Evolutionary conservation across 257 asterid genomes (phyloP), one percentile per base, ranked within the genome.

Genomic region (Lavandula angustifolia): DNA sequence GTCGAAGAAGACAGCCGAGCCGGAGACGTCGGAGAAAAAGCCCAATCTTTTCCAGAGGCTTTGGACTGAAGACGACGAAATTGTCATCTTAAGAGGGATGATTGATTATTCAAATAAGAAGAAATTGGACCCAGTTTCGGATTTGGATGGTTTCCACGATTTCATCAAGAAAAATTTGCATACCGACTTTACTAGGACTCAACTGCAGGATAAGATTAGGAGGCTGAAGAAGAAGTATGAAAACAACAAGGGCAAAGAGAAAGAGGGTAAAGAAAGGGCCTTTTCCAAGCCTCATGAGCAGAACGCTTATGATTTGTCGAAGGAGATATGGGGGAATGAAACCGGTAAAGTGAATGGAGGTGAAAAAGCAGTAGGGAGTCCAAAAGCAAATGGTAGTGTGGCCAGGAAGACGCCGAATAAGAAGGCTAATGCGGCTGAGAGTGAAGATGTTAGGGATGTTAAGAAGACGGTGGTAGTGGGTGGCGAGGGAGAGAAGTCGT

Each of bases 51-150:
- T 89, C 33, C 91, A 78, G 76, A 81, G 94, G 64, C 47, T 89
- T 13, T 86, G 83, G 83, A 84, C 81, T 29, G 87, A 87, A 41
- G 89, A 80, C 0, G 96, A 89, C 12, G 96, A 86, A 55, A 79
- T 86, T 17, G 89, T 10, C 2, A 64, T 84, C 11, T 53, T 86
- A 1, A 42, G 80, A 54, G 95, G 95, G 3, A 73, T 89, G 76
- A 50, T 71, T 13, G 91, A 86, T 11, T 84, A 78, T 12, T 7
- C 49, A 6, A 13, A 56, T 3, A 66, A 73, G 68, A 81, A 76
- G 42, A 80, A 73, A 12, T 18, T 76, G 0, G 84, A 81, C 35
- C 89, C 92, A 0, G 11, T 58, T 14, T 31, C 79, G 8, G 78
- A 86, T 57, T 22, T 78, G 72, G 52, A 53, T 17, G 85, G 64